phyloP scores from a whole-genome alignment of 1,284 basidiomycete genomes.

The Peniophora sp. region DNA sequence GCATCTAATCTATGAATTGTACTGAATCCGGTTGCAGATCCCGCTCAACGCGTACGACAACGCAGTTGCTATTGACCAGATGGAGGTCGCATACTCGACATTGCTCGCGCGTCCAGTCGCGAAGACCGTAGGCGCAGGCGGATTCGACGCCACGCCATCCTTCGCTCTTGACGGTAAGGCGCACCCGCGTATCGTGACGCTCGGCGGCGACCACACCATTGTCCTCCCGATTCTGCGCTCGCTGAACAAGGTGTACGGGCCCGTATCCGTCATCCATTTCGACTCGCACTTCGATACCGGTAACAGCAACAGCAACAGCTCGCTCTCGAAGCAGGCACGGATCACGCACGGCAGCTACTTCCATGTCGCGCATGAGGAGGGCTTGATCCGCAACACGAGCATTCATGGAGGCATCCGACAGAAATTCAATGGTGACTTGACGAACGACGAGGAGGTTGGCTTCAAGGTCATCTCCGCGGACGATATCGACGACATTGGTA shows the following conservation, averaged over 20 bases:
- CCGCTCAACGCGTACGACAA: slow-evolving; percentile 70
- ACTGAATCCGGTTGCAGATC: slow-evolving; percentile 33
- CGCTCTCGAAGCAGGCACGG: slow-evolving; percentile 48
- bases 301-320: slow-evolving; percentile 41
- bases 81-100: slow-evolving; percentile 72
- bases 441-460: slow-evolving; percentile 59
- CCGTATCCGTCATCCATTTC: slow-evolving; percentile 75
- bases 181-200: slow-evolving; percentile 65
- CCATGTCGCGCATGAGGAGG: slow-evolving; percentile 64
- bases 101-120: slow-evolving; percentile 49
- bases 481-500: slow-evolving; percentile 67
- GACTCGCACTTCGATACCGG: slow-evolving; percentile 73
- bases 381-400: slow-evolving; percentile 62
- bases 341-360: slow-evolving; percentile 78
- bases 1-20: background rate
- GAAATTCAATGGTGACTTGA: slow-evolving; percentile 49
- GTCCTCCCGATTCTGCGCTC: slow-evolving; percentile 71
- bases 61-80: slow-evolving; percentile 68
- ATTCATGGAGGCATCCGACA: slow-evolving; percentile 78
- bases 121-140: slow-evolving; percentile 19
- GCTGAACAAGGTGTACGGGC: slow-evolving; percentile 65
- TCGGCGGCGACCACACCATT: slow-evolving; percentile 78
- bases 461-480: slow-evolving; percentile 69
- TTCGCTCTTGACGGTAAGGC: slow-evolving; percentile 46
- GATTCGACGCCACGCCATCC: slow-evolving; percentile 10